Evolutionary conservation across 2,329 filamentous ascomycete species (phyloP).

Genomic region (Pochonia chlamydosporia): DNA sequence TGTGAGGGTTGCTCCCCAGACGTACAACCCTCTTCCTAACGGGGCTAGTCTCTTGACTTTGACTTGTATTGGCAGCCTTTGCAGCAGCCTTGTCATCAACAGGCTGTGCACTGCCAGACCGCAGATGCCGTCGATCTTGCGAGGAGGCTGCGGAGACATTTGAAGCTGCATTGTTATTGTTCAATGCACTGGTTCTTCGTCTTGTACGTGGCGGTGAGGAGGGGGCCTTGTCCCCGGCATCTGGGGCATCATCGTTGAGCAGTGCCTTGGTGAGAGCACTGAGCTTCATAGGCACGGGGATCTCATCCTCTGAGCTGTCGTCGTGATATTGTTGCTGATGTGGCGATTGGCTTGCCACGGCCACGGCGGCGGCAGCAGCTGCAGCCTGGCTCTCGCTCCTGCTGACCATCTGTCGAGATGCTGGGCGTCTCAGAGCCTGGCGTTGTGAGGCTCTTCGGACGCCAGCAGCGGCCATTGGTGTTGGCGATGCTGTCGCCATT

Average conservation of each 20-base stretch:
- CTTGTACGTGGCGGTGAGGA: slow-evolving; percentile 44
- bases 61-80: slow-evolving; percentile 6
- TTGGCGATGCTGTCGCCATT: slow-evolving; percentile 51
- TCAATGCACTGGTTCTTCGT: slow-evolving; percentile 42
- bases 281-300: slow-evolving; percentile 85
- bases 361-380: slow-evolving; percentile 18
- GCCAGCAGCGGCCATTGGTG: slow-evolving; percentile 46
- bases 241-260: slow-evolving; percentile 57
- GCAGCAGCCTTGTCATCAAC: slow-evolving; percentile 15
- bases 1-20: slow-evolving; percentile 45
- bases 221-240: slow-evolving; percentile 30
- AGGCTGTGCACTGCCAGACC: slow-evolving; percentile 42
- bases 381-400: slow-evolving; percentile 41
- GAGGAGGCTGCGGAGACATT: slow-evolving; percentile 33
- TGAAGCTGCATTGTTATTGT: slow-evolving; percentile 15
- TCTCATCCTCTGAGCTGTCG: slow-evolving; percentile 93
- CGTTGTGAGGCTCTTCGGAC: slow-evolving; percentile 49
- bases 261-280: slow-evolving; percentile 88
- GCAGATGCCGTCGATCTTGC: slow-evolving; percentile 39
- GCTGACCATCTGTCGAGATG: slow-evolving; percentile 38
- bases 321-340: slow-evolving; percentile 48
- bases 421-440: slow-evolving; percentile 46
- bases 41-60: slow-evolving; percentile 45
- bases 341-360: slow-evolving; percentile 25
- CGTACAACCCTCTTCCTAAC: slow-evolving; percentile 52